Evolutionary conservation across 2,329 filamentous ascomycete species (phyloP).

Genomic region (Penicillium glabrum): DNA sequence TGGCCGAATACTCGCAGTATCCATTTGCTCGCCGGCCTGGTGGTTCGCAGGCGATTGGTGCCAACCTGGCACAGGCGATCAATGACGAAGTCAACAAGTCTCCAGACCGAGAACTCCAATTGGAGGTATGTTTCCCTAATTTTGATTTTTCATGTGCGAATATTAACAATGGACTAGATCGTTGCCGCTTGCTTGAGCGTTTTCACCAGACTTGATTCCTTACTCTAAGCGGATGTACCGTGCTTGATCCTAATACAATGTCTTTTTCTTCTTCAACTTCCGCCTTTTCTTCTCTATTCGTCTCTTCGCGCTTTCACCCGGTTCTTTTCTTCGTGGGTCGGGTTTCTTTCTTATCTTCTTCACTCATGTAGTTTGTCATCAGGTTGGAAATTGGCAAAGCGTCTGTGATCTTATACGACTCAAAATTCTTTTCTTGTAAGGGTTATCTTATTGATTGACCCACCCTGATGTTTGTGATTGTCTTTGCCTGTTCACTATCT

Average conservation of each 20-base stretch:
- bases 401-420: conserved; percentile 22
- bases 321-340: neutral
- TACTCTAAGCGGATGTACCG: conserved; percentile 61
- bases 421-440: conserved; percentile 30
- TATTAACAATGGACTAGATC: conserved; percentile 50
- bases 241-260: conserved; percentile 24
- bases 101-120: conserved; percentile 92
- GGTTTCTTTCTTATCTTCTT: conserved; percentile 11
- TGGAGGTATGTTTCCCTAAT: conserved; percentile 69
- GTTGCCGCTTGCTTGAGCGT: conserved; percentile 95
- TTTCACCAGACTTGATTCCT: conserved; percentile 93
- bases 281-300: conserved; percentile 10
- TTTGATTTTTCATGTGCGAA: neutral
- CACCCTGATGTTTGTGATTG: neutral
- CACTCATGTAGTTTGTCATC: conserved; percentile 30
- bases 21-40: conserved; percentile 81
- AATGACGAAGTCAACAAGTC: conserved; percentile 76
- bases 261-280: conserved; percentile 18
- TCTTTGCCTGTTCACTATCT: neutral
- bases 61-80: conserved; percentile 86
- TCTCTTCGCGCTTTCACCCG: neutral
- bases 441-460: conserved; percentile 17
- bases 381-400: conserved; percentile 26
- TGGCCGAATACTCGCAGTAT: conserved; percentile 97
- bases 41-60: conserved; percentile 80